Evolutionary conservation across 2,329 filamentous ascomycete genomes (phyloP).

Genomic region (Dactylellina sp.): DNA sequence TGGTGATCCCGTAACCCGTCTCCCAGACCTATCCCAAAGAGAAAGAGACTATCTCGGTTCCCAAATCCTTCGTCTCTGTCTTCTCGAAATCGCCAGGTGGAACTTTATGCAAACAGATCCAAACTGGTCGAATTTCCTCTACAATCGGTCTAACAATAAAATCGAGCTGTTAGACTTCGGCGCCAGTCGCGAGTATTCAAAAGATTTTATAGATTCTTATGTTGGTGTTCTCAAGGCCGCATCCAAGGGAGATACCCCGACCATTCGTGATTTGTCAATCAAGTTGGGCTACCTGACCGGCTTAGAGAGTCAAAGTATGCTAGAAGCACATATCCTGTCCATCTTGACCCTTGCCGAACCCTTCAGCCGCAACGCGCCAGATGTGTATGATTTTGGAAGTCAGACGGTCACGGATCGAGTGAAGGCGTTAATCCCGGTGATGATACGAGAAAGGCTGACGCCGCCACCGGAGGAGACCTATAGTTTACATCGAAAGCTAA

Average conservation of each 20-base stretch:
- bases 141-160: conserved; percentile 76
- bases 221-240: conserved; percentile 83
- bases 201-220: conserved; percentile 82
- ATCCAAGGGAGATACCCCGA: conserved; percentile 74
- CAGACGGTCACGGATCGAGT: conserved; percentile 98
- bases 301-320: conserved; percentile 84
- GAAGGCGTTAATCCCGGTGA: conserved; percentile 85
- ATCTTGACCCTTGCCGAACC: conserved; percentile 93
- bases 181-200: conserved; percentile 85
- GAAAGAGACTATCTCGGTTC: conserved; percentile 80
- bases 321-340: conserved; percentile 87
- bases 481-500: conserved; percentile 91
- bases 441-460: conserved; percentile 87
- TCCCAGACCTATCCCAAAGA: conserved; percentile 78
- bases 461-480: conserved; percentile 98
- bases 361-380: conserved; percentile 78
- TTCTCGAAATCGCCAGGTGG: conserved; percentile 94
- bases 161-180: conserved; percentile 97
- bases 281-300: conserved; percentile 91
- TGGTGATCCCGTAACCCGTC: conserved; percentile 85
- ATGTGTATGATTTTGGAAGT: conserved; percentile 88
- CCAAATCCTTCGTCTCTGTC: conserved; percentile 77
- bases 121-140: conserved; percentile 99
- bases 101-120: conserved; percentile 99
- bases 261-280: conserved; percentile 76